Evolutionary conservation across 1,284 basidiomycete species (phyloP), one percentile per base, ranked within the genome.

Genomic region (Moesziomyces parantarcticus): DNA sequence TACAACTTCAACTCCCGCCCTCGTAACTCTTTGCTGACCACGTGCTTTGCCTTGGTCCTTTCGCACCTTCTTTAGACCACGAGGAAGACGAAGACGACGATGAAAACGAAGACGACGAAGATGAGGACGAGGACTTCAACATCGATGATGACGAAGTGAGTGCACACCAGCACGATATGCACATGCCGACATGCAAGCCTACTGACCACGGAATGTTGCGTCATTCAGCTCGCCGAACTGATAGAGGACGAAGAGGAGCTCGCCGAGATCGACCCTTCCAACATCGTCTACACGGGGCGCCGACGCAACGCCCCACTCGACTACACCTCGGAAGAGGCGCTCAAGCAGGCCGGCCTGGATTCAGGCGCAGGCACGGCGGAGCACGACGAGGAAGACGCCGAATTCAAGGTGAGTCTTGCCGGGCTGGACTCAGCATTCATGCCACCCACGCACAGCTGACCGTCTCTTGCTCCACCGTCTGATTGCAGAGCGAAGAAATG

Each of bases 281-380:
- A 78, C 65, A 79, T 79, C 26, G 61, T 72, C 43, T 66, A 52
- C 47, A 79, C 61, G 18, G 65, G 77, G 23, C 72, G 73, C 20
- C 51, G 69, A 36, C 68, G 77, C 36, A 69, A 67, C 32, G 65
- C 69, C 23, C 64, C 68, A 8, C 53, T 79, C 34, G 77, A 79
- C 63, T 79, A 79, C 61, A 77, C 64, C 55, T 76, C 73, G 14
- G 77, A 72, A 42, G 77, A 79, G 36, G 77, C 77, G 18, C 59
- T 77, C 53, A 69, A 73, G 47, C 67, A 77, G 32, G 77, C 77
- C 8, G 77, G 77, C 25, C 59, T 77, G 44, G 51, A 57, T 39
- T 40, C 57, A 16, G 65, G 51, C 16, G 39, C 71, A 26, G 46
- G 51, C 8, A 44, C 55, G 11, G 66, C 41, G 25, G 66, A 74